phyloP scores from a whole-genome alignment of 768 basidiomycete genomes.

The Phanerochaete carnosa region DNA sequence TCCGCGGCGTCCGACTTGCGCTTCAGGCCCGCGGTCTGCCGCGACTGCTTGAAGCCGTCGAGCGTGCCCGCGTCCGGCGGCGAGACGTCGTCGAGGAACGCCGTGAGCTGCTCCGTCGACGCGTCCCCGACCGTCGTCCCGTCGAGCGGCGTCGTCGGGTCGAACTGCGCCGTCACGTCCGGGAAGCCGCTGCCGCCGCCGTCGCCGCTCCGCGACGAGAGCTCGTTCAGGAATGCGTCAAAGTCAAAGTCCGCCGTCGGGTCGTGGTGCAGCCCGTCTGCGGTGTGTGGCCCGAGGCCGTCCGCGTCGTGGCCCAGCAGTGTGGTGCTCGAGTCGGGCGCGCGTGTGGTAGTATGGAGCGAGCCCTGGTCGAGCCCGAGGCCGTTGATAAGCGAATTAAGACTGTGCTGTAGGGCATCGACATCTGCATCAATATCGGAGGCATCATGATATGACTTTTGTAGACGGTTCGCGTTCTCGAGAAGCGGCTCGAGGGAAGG shows the following conservation, averaged over 20 bases:
- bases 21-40: slow-evolving; percentile 17
- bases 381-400: slow-evolving; percentile 69
- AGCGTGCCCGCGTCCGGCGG: slow-evolving; percentile 15
- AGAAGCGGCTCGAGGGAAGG: slow-evolving; percentile 29
- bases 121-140: slow-evolving; percentile 28
- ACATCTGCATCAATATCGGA: slow-evolving; percentile 72
- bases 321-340: background rate
- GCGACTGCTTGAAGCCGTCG: background rate
- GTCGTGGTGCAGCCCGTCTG: slow-evolving; percentile 9
- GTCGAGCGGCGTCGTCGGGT: slow-evolving; percentile 30
- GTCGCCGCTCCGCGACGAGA: slow-evolving; percentile 23
- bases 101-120: slow-evolving; percentile 35
- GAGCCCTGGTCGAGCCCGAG: slow-evolving; percentile 59
- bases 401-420: slow-evolving; percentile 60
- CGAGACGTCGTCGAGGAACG: slow-evolving; percentile 43
- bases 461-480: slow-evolving; percentile 40
- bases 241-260: slow-evolving; percentile 34
- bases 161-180: slow-evolving; percentile 30
- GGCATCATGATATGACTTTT: slow-evolving; percentile 57
- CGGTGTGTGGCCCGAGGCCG: background rate
- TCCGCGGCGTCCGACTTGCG: slow-evolving; percentile 29
- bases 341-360: slow-evolving; percentile 18
- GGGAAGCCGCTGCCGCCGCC: slow-evolving; percentile 27
- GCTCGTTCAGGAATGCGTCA: slow-evolving; percentile 38
- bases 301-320: background rate